These are phyloP conservation scores for Avena eriantha DNA, from an alignment of 176 grass and related monocot genomes.

Conservation along the genomic window DNA sequence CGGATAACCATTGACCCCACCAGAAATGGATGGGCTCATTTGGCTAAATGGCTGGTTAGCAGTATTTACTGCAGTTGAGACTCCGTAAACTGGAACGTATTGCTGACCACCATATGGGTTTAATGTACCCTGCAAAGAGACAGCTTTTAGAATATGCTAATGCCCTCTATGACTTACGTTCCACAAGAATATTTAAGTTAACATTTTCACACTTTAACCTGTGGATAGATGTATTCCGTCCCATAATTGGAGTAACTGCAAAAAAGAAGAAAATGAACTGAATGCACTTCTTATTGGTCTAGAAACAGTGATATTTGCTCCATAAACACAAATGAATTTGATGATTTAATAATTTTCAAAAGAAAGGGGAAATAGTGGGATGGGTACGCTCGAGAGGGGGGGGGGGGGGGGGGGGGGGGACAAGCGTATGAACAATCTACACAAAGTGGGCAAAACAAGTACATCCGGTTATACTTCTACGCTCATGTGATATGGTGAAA, in stretches of 20 bases:
- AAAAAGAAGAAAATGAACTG: slow-evolving; percentile 53
- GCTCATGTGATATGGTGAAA: neutral
- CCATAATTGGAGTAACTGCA: slow-evolving; percentile 90
- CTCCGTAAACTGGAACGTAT: slow-evolving; percentile 78
- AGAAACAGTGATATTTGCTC: slow-evolving; percentile 40
- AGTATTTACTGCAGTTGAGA: slow-evolving; percentile 68
- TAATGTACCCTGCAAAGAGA: slow-evolving; percentile 71
- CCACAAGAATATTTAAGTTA: slow-evolving; percentile 16
- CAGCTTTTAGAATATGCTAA: slow-evolving; percentile 14
- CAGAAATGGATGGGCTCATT: slow-evolving; percentile 65
- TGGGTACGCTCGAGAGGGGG: neutral
- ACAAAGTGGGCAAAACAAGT: neutral
- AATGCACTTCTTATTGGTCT: slow-evolving; percentile 45
- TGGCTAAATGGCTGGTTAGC: slow-evolving; percentile 69
- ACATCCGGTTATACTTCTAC: neutral
- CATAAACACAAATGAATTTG: slow-evolving; percentile 2
- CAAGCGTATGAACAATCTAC: slow-evolving; percentile 1
- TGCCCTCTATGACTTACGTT: slow-evolving; percentile 14
- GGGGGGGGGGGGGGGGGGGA: too few relatives aligned
- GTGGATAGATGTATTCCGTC: slow-evolving; percentile 84
- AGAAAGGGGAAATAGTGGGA: neutral
- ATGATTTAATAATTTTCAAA: slow-evolving; percentile 19
- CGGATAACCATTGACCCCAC: slow-evolving; percentile 57
- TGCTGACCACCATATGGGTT: slow-evolving; percentile 76
- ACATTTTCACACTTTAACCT: slow-evolving; percentile 64